phyloP scores from a whole-genome alignment of 176 grass and related monocot species.

The Echinochloa phyllopogon region DNA sequence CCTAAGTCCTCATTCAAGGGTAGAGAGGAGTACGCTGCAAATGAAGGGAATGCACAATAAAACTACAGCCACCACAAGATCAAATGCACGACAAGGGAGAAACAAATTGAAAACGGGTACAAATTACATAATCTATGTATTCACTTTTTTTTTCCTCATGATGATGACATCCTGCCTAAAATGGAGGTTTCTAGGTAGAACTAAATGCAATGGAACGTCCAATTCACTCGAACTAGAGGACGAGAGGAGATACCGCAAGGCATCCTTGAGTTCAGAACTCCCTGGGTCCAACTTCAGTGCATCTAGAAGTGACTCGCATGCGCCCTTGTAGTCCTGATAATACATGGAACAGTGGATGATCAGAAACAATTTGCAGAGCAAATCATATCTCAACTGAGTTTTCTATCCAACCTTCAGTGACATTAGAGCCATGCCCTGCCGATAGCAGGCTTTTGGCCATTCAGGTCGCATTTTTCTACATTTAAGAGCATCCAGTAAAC shows the following conservation, averaged over 20 bases:
- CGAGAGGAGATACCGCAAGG: background rate
- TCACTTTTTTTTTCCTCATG: background rate
- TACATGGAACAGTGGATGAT: background rate
- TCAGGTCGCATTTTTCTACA: conserved; percentile 35
- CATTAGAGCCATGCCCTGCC: conserved; percentile 30
- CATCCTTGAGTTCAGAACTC: conserved; percentile 4
- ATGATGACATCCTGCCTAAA: background rate
- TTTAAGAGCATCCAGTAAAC: conserved; percentile 38
- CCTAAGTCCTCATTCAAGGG: background rate
- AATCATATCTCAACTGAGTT: background rate
- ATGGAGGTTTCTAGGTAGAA: background rate
- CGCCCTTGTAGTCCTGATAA: conserved; percentile 5
- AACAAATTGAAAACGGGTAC: background rate
- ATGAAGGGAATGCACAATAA: background rate
- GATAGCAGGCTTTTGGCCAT: conserved; percentile 34
- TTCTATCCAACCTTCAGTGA: conserved; percentile 30
- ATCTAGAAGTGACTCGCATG: background rate
- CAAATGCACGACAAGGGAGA: background rate
- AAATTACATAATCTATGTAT: background rate
- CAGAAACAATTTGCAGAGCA: background rate
- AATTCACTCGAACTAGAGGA: background rate
- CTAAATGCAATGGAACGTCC: background rate
- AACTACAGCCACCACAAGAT: background rate
- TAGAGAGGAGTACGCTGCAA: background rate
- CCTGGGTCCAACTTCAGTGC: background rate